These are phyloP conservation scores for Phylloporus arenicola DNA, from an alignment of 768 basidiomycete genomes.

Conservation along the genomic window DNA sequence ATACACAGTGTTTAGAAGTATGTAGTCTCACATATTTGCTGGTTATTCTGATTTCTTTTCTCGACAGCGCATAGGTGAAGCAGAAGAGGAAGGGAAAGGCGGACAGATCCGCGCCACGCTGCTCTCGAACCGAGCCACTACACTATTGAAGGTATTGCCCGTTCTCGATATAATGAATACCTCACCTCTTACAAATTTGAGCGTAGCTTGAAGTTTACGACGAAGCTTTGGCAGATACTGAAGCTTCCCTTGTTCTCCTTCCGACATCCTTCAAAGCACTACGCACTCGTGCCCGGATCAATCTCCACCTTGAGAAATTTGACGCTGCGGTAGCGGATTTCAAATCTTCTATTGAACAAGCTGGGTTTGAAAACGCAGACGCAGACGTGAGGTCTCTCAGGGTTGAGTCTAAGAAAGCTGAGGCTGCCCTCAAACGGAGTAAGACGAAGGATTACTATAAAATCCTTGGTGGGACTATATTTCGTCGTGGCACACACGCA, in stretches of 20 bases:
- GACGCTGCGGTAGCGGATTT: constrained; percentile 72
- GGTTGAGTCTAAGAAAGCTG: constrained; percentile 72
- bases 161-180: background rate
- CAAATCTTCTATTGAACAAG: constrained; percentile 72
- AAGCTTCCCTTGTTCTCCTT: constrained; percentile 56
- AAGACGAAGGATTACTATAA: constrained; percentile 91
- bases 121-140: constrained; percentile 79
- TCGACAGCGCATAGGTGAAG: constrained; percentile 57
- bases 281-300: constrained; percentile 78
- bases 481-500: background rate
- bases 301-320: constrained; percentile 69
- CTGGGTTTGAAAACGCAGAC: constrained; percentile 56
- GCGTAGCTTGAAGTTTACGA: constrained; percentile 56
- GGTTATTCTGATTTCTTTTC: background rate
- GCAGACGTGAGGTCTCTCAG: constrained; percentile 58
- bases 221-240: constrained; percentile 68
- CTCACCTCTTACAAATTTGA: constrained; percentile 5
- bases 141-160: constrained; percentile 59
- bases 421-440: constrained; percentile 76
- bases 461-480: constrained; percentile 45
- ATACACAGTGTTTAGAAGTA: constrained; percentile 68
- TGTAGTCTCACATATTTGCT: constrained; percentile 10
- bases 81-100: constrained; percentile 68
- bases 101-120: constrained; percentile 78
- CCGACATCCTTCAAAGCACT: constrained; percentile 78